A percentile compares a stretch with the other conserved stretches of the same genome.
Evolutionary conservation across 148 eudicot genomes (phyloP).

Genomic region (Fallopia convolvulus): DNA sequence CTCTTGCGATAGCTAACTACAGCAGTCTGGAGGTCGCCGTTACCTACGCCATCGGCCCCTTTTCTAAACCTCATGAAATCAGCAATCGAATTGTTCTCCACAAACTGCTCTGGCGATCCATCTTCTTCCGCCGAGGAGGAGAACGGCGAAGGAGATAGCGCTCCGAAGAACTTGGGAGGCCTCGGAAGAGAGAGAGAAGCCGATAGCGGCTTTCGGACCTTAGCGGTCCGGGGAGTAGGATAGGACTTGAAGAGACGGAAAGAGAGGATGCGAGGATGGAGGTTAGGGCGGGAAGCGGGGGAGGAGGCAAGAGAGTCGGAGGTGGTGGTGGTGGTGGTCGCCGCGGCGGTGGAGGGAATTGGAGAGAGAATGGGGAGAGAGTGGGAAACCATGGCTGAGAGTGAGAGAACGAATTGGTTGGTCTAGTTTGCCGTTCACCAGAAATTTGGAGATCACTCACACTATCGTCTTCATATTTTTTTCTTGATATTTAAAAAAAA

Average conservation of each 20-base stretch:
- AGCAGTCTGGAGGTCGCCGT: slow-evolving; percentile 76
- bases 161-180: slow-evolving; percentile 18
- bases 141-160: slow-evolving; percentile 10
- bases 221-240: slow-evolving; percentile 25
- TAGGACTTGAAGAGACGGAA: slow-evolving; percentile 16
- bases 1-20: slow-evolving; percentile 75
- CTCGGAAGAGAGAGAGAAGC: slow-evolving; percentile 22
- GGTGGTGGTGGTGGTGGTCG: slow-evolving; percentile 6
- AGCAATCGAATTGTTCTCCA: slow-evolving; percentile 56
- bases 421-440: slow-evolving; percentile 8
- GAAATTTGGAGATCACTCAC: slow-evolving; percentile 11
- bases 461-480: neutral
- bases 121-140: slow-evolving; percentile 14
- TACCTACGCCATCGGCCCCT: slow-evolving; percentile 19
- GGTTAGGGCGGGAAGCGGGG: slow-evolving; percentile 16
- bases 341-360: slow-evolving; percentile 18
- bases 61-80: slow-evolving; percentile 84
- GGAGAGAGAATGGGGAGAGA: slow-evolving; percentile 39
- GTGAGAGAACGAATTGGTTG: neutral
- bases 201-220: slow-evolving; percentile 5
- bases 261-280: slow-evolving; percentile 3
- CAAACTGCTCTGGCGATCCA: slow-evolving; percentile 44
- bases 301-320: slow-evolving; percentile 23
- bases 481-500: too few species aligned
- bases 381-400: slow-evolving; percentile 20